These are phyloP conservation scores for Plenodomus lindquistii DNA, from an alignment of 2,329 filamentous ascomycete species.

Conservation along the genomic window DNA sequence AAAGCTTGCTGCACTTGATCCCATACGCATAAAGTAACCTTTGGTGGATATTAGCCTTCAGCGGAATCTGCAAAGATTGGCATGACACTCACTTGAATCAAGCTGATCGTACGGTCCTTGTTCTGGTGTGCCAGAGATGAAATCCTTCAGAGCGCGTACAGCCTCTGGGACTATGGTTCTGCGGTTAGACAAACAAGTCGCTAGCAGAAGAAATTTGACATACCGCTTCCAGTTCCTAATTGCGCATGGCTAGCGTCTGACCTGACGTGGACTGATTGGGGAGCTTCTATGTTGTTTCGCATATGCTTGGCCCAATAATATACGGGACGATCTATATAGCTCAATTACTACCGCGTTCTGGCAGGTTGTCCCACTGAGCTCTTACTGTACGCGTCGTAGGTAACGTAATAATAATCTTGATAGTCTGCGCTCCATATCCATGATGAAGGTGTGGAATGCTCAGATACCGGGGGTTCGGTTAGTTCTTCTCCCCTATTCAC, in stretches of 20 bases:
- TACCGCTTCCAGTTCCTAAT: neutral
- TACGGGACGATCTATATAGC: neutral
- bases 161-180: neutral
- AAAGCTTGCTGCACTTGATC: slow-evolving; percentile 13
- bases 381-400: slow-evolving; percentile 1
- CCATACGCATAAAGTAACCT: slow-evolving; percentile 27
- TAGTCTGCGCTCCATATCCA: slow-evolving; percentile 10
- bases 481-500: no score
- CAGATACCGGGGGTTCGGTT: no score
- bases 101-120: slow-evolving; percentile 10
- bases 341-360: neutral
- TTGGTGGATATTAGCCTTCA: neutral
- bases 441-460: no score
- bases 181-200: neutral
- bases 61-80: neutral
- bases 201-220: no score
- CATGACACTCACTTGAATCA: slow-evolving; percentile 5
- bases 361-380: neutral
- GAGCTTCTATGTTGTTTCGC: no score
- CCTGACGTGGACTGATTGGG: no score
- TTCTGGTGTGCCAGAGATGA: slow-evolving; percentile 1
- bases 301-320: no score
- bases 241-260: no score
- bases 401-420: slow-evolving; percentile 10
- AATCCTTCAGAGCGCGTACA: neutral